Conservation (phyloP, 164 flowering plant genomes). For the Berberis thunbergii region DNA sequence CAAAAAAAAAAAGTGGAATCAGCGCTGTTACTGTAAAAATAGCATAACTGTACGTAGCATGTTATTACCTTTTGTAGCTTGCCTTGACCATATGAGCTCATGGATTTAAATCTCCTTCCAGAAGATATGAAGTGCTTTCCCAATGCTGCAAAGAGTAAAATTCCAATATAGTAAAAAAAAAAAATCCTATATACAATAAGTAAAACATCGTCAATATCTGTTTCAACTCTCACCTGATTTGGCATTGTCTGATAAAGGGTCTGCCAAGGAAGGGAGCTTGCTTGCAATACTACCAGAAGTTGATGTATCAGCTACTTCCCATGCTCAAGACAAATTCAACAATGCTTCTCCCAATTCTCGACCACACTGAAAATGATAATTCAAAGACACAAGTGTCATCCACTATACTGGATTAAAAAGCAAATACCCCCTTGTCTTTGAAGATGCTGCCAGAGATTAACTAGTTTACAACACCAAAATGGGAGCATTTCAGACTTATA, state of each 20-base stretch:
- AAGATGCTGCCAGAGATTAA: not conserved
- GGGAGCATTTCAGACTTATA: too few relatives aligned
- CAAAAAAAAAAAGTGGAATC: not conserved
- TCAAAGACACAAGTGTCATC: too few relatives aligned
- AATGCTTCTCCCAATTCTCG: slow-evolving; percentile 71
- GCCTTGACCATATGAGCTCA: slow-evolving; percentile 95
- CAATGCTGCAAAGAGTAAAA: slow-evolving; percentile 44
- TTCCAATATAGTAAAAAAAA: too few relatives aligned
- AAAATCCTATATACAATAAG: too few relatives aligned
- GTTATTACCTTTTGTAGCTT: slow-evolving; percentile 72
- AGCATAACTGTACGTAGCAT: not conserved
- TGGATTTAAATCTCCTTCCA: slow-evolving; percentile 82
- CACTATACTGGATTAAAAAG: too few relatives aligned
- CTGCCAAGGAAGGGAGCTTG: slow-evolving; percentile 49
- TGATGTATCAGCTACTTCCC: slow-evolving; percentile 84
- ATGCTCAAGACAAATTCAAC: slow-evolving; percentile 73
- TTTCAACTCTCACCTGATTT: slow-evolving; percentile 57
- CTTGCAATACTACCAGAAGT: slow-evolving; percentile 49
- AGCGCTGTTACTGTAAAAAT: too few relatives aligned
- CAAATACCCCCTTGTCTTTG: too few relatives aligned
- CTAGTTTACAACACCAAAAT: too few relatives aligned
- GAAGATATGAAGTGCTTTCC: slow-evolving; percentile 76
- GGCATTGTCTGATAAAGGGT: slow-evolving; percentile 38
- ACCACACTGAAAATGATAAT: slow-evolving; percentile 60
- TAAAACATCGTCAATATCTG: too few relatives aligned